Evolutionary conservation across 2,329 filamentous ascomycete species (phyloP).

Genomic region (Hysterium pulicare): DNA sequence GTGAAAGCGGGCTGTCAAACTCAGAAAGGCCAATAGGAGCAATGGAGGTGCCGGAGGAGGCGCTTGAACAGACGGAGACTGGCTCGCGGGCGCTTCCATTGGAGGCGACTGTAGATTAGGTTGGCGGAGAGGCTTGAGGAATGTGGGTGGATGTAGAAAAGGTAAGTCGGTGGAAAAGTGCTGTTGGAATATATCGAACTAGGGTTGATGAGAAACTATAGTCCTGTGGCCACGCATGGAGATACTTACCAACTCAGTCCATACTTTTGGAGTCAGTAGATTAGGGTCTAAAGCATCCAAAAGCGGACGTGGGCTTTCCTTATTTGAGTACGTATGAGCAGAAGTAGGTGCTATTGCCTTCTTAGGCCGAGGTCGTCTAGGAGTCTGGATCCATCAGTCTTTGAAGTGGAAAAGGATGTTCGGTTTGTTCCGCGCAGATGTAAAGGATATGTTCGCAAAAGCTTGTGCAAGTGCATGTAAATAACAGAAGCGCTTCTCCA

Average conservation of each 20-base stretch:
- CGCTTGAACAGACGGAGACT: constrained; percentile 25
- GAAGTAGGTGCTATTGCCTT: constrained; percentile 37
- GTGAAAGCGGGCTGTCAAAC: constrained; percentile 68
- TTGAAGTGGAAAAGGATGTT: no score
- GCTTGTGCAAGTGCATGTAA: no score
- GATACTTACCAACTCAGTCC: constrained; percentile 56
- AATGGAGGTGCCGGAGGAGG: constrained; percentile 54
- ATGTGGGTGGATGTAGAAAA: constrained; percentile 65
- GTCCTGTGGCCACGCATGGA: constrained; percentile 7
- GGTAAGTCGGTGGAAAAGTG: constrained; percentile 71
- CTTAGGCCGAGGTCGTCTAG: constrained; percentile 24
- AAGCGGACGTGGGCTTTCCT: constrained; percentile 41
- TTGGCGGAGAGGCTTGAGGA: constrained; percentile 49
- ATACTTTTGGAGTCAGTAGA: constrained; percentile 62
- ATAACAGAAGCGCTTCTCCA: no score
- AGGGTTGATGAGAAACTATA: not conserved
- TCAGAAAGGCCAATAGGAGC: constrained; percentile 64
- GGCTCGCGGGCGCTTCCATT: constrained; percentile 29
- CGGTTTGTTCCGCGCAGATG: no score
- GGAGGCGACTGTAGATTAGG: constrained; percentile 24
- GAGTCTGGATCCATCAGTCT: constrained; percentile 8
- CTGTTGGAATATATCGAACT: constrained; percentile 65
- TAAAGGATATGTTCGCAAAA: no score
- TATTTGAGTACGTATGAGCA: constrained; percentile 38
- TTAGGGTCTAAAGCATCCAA: constrained; percentile 61